Evolutionary conservation across 345 rosid species (phyloP).

Genomic region (Hibiscus mutabilis): DNA sequence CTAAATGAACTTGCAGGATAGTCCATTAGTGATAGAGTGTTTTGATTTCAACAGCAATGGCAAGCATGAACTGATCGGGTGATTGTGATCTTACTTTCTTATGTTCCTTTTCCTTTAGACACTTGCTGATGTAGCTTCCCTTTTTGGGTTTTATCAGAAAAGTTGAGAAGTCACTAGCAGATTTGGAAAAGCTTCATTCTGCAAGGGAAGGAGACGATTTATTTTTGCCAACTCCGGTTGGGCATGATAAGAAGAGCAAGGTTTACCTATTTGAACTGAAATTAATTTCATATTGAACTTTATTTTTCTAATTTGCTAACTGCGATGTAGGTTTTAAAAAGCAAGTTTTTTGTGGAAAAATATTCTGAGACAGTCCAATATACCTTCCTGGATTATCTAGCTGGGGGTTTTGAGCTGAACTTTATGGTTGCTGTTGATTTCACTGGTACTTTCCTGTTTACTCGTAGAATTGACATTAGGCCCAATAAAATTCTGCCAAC

Average conservation of each 20-base stretch:
- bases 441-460: conserved; percentile 52
- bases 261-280: conserved; percentile 27
- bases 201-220: conserved; percentile 45
- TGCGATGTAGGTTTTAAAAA: conserved; percentile 46
- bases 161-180: conserved; percentile 66
- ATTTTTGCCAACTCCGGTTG: conserved; percentile 43
- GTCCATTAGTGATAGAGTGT: conserved; percentile 2
- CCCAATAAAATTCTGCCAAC: neutral
- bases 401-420: conserved; percentile 76
- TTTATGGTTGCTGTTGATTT: conserved; percentile 97
- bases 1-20: conserved; percentile 36
- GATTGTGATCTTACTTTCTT: conserved; percentile 15
- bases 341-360: conserved; percentile 66
- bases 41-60: conserved; percentile 42
- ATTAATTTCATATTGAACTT: conserved; percentile 4
- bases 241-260: conserved; percentile 53
- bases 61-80: conserved; percentile 70
- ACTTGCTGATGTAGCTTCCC: conserved; percentile 12
- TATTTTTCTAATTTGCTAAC: conserved; percentile 1
- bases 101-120: conserved; percentile 2
- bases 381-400: conserved; percentile 81
- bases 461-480: neutral
- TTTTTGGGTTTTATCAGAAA: conserved; percentile 40
- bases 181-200: conserved; percentile 60
- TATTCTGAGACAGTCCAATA: conserved; percentile 59